Evolutionary conservation across 2,329 filamentous ascomycete species (phyloP), one percentile per base, ranked within the genome.

Genomic region (Plenodomus lindquistii): DNA sequence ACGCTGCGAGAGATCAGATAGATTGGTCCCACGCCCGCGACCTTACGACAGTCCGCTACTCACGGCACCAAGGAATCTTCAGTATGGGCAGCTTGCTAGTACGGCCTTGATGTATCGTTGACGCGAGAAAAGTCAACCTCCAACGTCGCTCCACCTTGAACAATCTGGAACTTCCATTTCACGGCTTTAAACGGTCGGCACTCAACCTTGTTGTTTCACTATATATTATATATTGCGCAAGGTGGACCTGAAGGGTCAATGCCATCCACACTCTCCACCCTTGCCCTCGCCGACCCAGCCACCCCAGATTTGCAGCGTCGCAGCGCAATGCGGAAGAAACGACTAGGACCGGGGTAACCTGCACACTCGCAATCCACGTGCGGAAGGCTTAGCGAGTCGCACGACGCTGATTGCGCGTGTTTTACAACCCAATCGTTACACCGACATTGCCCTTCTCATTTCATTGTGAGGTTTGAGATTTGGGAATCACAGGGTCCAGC

Each of bases 151-250:
- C 34, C 55, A 48, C 22, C 41, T 50, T 6, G 11, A 18, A 3
- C 60, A 57, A 24, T 47, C 31, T 17, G 41, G 11, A 18, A 17
- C 24, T 21, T 44, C 27, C 27, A n/a, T 9, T n/a, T 9, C 9
- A 31, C 20, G 17, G 40, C 10, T 20, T n/a, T 13, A 21, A 44
- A 56, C 52, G 15, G 59, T 59, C 4, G 62, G 31, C 13, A 62
- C 40, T 19, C 53, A 54, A 15, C 46, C 46, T 3, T 44, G 44
- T 5, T 48, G 42, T 35, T n/a, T n/a, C n/a, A n/a, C n/a, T n/a
- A n/a, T n/a, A n/a, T n/a, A n/a, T n/a, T n/a, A n/a, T n/a, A n/a
- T n/a, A n/a, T n/a, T n/a, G n/a, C n/a, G n/a, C n/a, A n/a, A n/a
- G n/a, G n/a, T n/a, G n/a, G n/a, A n/a, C n/a, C n/a, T n/a, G n/a